Evolutionary conservation across 2,329 filamentous ascomycete species (phyloP), one percentile per base, ranked within the genome.

Genomic region (Cladosporium austrohemisphaericum): DNA sequence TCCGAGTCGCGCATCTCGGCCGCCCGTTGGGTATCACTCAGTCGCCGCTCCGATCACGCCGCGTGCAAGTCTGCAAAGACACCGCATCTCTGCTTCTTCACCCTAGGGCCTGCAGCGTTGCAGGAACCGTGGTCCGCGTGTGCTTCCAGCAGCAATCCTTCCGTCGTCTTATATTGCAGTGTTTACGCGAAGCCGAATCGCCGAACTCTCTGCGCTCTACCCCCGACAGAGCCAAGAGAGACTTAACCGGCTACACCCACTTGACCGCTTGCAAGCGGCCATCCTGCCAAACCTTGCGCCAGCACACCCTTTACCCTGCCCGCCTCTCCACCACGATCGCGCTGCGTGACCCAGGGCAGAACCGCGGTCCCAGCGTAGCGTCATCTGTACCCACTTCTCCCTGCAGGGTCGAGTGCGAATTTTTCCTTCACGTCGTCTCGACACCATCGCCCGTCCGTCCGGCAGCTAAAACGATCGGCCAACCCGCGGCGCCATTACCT

Each of bases 401-500:
- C 52, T 52, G 52, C 51, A 49, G 37, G 37, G 46, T 28, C 46
- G 37, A 29, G 28, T 33, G 20, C 31, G 37, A 55, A 59, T 60
- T 52, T 57, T 52, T 54, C 50, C 53, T 50, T 55, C 52, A 49
- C 57, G 35, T 49, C 50, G 54, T 58, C 56, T 48, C 55, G 51
- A 55, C 51, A 52, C 47, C 25, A 49, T 49, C 52, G 46, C 50
- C 49, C 55, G 53, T 54, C 57, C 52, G 49, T 29, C 50, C 55
- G 60, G 59, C 59, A 59, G 50, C 60, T 61, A 60, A 55, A 54
- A 51, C 55, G 60, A 60, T 64, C 58, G 53, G 52, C 57, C 45
- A 51, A 52, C 37, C 56, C 59, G 38, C 46, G 57, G 54, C 53
- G 54, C 51, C 55, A 60, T 64, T 64, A 63, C 60, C 60, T 63